Conservation (phyloP, 208 protist species). For the Crithidia fasciculata region DNA sequence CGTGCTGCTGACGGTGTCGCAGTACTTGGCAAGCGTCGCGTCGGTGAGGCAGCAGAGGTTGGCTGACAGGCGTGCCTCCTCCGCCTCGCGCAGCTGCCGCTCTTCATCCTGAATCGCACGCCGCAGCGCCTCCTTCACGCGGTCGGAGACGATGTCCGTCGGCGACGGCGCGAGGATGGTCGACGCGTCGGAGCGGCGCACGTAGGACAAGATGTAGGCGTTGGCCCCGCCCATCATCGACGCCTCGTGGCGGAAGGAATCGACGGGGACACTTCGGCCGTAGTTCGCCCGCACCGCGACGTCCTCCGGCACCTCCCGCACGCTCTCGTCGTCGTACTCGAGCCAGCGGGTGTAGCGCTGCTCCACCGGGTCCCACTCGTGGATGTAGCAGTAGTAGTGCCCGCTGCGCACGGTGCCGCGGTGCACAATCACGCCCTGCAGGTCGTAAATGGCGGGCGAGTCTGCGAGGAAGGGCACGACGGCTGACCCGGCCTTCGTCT, state of each 20-base stretch:
- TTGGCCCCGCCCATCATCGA: conserved; percentile 37
- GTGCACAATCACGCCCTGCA: conserved; percentile 90
- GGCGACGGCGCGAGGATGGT: conserved; percentile 61
- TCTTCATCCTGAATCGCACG: conserved; percentile 65
- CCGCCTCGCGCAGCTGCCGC: conserved; percentile 39
- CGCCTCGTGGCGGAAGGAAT: conserved; percentile 23
- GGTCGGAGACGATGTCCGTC: conserved; percentile 65
- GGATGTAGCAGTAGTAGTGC: conserved; percentile 93
- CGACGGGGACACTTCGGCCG: conserved; percentile 37
- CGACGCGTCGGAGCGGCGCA: conserved; percentile 69
- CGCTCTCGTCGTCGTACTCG: conserved; percentile 87
- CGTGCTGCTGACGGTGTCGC: conserved; percentile 33
- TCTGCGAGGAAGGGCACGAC: conserved; percentile 47
- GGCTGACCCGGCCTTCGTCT: conserved; percentile 17
- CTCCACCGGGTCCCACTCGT: conserved; percentile 64
- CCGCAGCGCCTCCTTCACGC: conserved; percentile 61
- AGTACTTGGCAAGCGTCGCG: conserved; percentile 43
- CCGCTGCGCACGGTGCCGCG: conserved; percentile 85
- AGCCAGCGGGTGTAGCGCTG: conserved; percentile 73
- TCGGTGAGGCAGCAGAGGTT: conserved; percentile 68
- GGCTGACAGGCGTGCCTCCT: conserved; percentile 43
- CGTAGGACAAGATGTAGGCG: conserved; percentile 88
- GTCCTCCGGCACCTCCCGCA: conserved; percentile 60
- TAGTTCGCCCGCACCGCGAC: conserved; percentile 77
- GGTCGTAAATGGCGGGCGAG: conserved; percentile 83